Evolutionary conservation across 2,329 filamentous ascomycete species (phyloP), one percentile per base, ranked within the genome.

Genomic region (Pestalotiopsis fici): DNA sequence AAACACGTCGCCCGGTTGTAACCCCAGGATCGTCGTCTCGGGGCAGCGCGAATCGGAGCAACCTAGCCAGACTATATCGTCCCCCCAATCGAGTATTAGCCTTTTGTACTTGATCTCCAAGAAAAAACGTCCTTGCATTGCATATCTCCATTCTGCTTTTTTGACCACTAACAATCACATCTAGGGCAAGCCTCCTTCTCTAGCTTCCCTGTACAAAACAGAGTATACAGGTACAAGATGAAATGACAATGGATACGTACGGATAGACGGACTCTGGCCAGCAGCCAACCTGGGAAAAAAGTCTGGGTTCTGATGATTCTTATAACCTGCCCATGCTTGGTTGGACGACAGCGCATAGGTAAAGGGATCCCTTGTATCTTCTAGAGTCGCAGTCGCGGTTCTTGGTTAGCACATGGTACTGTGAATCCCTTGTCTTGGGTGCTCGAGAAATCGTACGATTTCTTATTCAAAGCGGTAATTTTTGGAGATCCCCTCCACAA

Each of bases 31-130:
- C 61, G 90, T 94, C 4, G 93, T 95, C 80, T 96, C 94, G 1
- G 94, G 93, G 72, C 93, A 91, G 71, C 94, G 92, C 50, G 91
- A 93, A 83, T 97, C 94, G 74, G 93, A 92, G 82, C 94, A 97
- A 68, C 94, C 94, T 71, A 97, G 87, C 93, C 93, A 97, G 67
- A 97, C 86, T 88, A 66, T 61, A 54, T 15, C 18, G 12, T 31
- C 7, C n/a, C 35, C 21, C 15, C 21, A 54, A 23, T 15, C n/a
- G 7, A 35, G 28, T 43, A 43, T 27, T 61, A 27, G 25, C 15
- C 59, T 35, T 35, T 11, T 35, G 11, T 37, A 31, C 11, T 35
- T 28, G 21, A 47, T 35, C 57, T 61, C n/a, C 6, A 21, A 47
- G n/a, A 18, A 18, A 47, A n/a, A n/a, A 47, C 54, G 27, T 68